Conservation (phyloP, 768 basidiomycete genomes). For the Hortiboletus flavorubellus region DNA sequence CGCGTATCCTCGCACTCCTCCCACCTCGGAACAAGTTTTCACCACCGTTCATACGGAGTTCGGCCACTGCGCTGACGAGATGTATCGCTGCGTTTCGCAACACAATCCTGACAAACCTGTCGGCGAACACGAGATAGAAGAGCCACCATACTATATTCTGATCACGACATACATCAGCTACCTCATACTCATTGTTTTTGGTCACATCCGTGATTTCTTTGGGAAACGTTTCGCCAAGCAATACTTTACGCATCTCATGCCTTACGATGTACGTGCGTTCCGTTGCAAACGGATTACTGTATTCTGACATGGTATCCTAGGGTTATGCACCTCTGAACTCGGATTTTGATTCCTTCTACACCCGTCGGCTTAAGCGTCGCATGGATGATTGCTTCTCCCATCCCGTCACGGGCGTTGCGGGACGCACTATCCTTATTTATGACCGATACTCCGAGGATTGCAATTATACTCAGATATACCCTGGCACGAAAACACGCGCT, state of each 20-base stretch:
- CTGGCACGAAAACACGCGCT: conserved; percentile 79
- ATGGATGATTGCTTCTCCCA: conserved; percentile 95
- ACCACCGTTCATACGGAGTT: conserved; percentile 86
- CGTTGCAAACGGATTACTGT: neutral
- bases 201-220: conserved; percentile 92
- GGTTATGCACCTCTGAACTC: conserved; percentile 96
- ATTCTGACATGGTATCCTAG: conserved; percentile 39
- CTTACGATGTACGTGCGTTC: conserved; percentile 65
- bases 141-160: conserved; percentile 91
- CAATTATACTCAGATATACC: conserved; percentile 72
- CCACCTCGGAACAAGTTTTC: conserved; percentile 78
- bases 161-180: conserved; percentile 92
- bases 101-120: conserved; percentile 49
- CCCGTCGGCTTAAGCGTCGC: conserved; percentile 88
- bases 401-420: conserved; percentile 92
- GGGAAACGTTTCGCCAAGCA: conserved; percentile 76
- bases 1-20: conserved; percentile 58
- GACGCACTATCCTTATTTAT: conserved; percentile 82
- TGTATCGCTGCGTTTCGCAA: conserved; percentile 64
- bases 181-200: conserved; percentile 85
- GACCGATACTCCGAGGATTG: conserved; percentile 83
- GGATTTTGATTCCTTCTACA: conserved; percentile 99
- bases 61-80: conserved; percentile 81
- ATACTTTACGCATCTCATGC: conserved; percentile 78
- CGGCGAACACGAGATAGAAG: conserved; percentile 60